phyloP scores from a whole-genome alignment of 1,139 yeast genomes.

The Yamadazyma siamensis region DNA sequence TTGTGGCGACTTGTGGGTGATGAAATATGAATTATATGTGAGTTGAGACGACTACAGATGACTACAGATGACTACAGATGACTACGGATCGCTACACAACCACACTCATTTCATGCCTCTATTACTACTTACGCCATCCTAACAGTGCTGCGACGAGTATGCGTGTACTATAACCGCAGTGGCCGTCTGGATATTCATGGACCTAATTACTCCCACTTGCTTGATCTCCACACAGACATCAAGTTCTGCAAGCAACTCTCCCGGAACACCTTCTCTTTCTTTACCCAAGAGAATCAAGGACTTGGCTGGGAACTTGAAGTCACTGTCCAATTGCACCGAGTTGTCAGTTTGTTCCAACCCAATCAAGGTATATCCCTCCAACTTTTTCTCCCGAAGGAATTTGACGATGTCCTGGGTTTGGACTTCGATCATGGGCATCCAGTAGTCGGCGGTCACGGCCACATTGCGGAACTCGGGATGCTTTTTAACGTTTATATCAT shows the following conservation, averaged over 20 bases:
- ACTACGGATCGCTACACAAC: background rate
- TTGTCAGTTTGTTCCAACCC: conserved; percentile 93
- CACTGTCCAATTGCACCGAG: conserved; percentile 63
- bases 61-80: background rate
- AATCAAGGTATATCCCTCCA: conserved; percentile 78
- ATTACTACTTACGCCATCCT: conserved; percentile 2
- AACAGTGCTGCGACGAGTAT: conserved; percentile 73
- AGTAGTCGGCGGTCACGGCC: conserved; percentile 89
- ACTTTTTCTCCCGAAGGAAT: conserved; percentile 62
- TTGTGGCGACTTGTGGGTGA: no score
- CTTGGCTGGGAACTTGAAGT: conserved; percentile 71
- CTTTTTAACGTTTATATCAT: conserved; percentile 61
- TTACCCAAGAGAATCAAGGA: conserved; percentile 77
- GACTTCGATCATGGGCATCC: conserved; percentile 96
- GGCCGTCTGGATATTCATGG: conserved; percentile 97
- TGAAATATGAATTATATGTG: no score
- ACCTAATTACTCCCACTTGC: conserved; percentile 86
- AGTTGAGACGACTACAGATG: no score
- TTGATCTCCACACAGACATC: conserved; percentile 89
- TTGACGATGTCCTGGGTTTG: conserved; percentile 49
- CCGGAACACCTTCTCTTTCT: conserved; percentile 91
- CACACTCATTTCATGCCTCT: background rate
- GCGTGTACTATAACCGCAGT: conserved; percentile 93
- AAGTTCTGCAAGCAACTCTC: conserved; percentile 73
- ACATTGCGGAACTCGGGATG: conserved; percentile 77